A percentile compares a stretch with the other conserved stretches of the same genome.
phyloP scores from a whole-genome alignment of 2,329 filamentous ascomycete species.

The Chaetothyriales sp. region DNA sequence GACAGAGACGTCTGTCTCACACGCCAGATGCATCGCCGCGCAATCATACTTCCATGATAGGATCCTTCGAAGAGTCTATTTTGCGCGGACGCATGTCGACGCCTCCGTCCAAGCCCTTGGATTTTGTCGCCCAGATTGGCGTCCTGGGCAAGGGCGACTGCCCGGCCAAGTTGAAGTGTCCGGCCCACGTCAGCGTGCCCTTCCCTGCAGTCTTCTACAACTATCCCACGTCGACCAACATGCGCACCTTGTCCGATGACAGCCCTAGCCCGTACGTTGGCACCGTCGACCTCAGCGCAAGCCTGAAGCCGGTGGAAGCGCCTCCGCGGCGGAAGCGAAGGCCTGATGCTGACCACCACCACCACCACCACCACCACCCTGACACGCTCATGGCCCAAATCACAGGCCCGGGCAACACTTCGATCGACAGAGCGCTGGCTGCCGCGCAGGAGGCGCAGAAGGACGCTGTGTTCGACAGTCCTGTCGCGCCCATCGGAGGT shows the following conservation, averaged over 20 bases:
- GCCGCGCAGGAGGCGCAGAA: conserved; percentile 32
- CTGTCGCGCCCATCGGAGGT: conserved; percentile 55
- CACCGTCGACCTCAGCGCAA: conserved; percentile 78
- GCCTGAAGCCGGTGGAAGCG: conserved; percentile 42
- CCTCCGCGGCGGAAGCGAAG: conserved; percentile 21
- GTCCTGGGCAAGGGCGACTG: conserved; percentile 82
- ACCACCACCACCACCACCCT: too few relatives aligned
- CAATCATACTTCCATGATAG: conserved; percentile 89
- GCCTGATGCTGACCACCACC: conserved; percentile 28
- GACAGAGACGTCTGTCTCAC: conserved; percentile 54
- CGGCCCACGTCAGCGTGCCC: conserved; percentile 74
- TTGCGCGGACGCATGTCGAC: conserved; percentile 92
- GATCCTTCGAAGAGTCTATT: conserved; percentile 95
- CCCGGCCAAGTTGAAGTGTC: conserved; percentile 71
- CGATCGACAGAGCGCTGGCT: conserved; percentile 21
- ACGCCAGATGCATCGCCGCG: conserved; percentile 62
- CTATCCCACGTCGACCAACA: conserved; percentile 57
- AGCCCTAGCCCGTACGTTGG: conserved; percentile 94
- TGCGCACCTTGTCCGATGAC: conserved; percentile 55
- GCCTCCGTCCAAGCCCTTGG: conserved; percentile 76
- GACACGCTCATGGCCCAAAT: conserved; percentile 7
- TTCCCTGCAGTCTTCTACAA: conserved; percentile 96
- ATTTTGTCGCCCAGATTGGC: conserved; percentile 90
- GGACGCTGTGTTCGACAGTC: conserved; percentile 34
- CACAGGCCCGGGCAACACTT: conserved; percentile 10